Evolutionary conservation across 2,329 filamentous ascomycete species (phyloP).

Genomic region (Aspergillus felis): DNA sequence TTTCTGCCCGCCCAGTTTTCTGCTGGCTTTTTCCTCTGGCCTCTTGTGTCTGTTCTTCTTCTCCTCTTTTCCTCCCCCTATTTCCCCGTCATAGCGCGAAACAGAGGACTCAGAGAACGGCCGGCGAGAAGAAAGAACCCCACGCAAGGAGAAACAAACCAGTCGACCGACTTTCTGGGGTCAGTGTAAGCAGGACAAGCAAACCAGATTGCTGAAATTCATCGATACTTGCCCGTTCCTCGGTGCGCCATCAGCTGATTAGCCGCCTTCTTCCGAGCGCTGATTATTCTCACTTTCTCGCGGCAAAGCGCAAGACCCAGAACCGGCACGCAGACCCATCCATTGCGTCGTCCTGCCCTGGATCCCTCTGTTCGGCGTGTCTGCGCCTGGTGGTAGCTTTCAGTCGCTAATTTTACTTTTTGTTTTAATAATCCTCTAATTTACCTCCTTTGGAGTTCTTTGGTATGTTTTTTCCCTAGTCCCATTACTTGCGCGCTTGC

Average conservation of each 20-base stretch:
- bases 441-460: background rate
- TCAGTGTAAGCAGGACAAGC: background rate
- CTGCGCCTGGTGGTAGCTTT: conserved; percentile 10
- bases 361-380: conserved; percentile 5
- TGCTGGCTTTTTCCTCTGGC: conserved; percentile 11
- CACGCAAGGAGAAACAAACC: conserved; percentile 2
- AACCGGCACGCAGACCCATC: conserved; percentile 20
- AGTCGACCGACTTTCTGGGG: background rate
- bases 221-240: background rate
- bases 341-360: conserved; percentile 15
- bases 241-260: conserved; percentile 19
- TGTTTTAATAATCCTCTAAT: conserved; percentile 6
- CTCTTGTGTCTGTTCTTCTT: conserved; percentile 7
- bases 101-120: conserved; percentile 1
- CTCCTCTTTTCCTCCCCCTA: conserved; percentile 2
- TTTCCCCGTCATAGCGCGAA: conserved; percentile 1
- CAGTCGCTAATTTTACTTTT: conserved; percentile 4
- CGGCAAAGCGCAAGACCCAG: conserved; percentile 13
- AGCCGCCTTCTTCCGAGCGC: conserved; percentile 15
- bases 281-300: conserved; percentile 6
- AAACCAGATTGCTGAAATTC: background rate
- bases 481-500: background rate
- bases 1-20: conserved; percentile 8
- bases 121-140: conserved; percentile 1
- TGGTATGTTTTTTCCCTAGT: background rate